Conservation (phyloP, 768 basidiomycete genomes). For the Boletus insuetus region DNA sequence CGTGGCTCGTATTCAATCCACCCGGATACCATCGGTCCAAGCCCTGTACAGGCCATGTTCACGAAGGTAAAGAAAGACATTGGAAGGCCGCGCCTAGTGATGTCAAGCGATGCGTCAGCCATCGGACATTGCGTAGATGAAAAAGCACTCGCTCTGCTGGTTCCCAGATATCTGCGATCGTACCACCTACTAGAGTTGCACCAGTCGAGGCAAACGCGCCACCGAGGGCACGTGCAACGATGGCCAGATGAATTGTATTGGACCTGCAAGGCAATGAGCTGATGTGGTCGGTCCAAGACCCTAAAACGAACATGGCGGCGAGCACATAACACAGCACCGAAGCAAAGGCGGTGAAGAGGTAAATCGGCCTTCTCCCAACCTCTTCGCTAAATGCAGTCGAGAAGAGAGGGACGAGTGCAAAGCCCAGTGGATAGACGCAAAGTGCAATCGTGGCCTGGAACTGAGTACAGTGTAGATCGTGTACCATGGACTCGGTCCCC, state of each 20-base stretch:
- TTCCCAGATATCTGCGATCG: conserved; percentile 65
- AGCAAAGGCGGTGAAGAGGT: conserved; percentile 47
- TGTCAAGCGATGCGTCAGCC: neutral
- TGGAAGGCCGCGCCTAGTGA: conserved; percentile 60
- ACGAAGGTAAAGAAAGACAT: conserved; percentile 69
- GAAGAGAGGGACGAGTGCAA: conserved; percentile 59
- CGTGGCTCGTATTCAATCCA: conserved; percentile 61
- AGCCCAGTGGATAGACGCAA: conserved; percentile 57
- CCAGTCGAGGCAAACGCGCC: conserved; percentile 66
- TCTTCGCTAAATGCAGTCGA: conserved; percentile 70
- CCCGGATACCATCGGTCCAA: conserved; percentile 63
- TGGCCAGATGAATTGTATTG: conserved; percentile 51
- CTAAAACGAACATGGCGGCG: conserved; percentile 22
- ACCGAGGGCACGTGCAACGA: conserved; percentile 58
- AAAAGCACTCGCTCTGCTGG: conserved; percentile 49
- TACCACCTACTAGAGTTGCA: conserved; percentile 68
- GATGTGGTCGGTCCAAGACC: neutral
- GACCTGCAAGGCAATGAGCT: conserved; percentile 24
- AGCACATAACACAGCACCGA: conserved; percentile 43
- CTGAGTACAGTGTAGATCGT: conserved; percentile 40
- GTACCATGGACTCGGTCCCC: conserved; percentile 55
- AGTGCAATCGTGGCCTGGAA: conserved; percentile 48
- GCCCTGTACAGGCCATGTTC: conserved; percentile 58
- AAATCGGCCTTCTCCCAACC: conserved; percentile 60
- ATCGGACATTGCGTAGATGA: neutral